A percentile compares a stretch with the other conserved stretches of the same genome.
Conservation (phyloP, 2,329 filamentous ascomycete species). For the Cercospora berteroae region DNA sequence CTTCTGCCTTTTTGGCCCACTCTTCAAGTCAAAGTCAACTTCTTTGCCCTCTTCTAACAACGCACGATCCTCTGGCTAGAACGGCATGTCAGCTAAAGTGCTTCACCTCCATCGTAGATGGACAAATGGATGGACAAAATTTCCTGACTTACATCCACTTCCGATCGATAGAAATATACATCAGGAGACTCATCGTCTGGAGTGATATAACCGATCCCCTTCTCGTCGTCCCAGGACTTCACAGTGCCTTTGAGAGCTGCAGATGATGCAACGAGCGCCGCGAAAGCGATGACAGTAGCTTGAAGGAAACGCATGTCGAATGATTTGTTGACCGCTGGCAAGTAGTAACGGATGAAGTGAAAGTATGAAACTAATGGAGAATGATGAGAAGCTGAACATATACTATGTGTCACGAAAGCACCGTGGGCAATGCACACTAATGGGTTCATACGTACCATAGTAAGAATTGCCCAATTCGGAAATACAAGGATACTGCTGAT, state of each 20-base stretch:
- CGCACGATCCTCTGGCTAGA: not conserved
- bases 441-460: not conserved
- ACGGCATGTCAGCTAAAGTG: not conserved
- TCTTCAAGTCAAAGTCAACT: not conserved
- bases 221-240: not conserved
- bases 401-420: not conserved
- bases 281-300: not conserved
- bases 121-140: not conserved
- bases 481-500: not conserved
- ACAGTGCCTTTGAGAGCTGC: not conserved
- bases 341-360: not conserved
- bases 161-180: not conserved
- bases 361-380: not conserved
- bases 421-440: not conserved
- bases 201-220: not conserved
- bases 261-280: not conserved
- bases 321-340: not conserved
- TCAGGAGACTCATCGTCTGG: not conserved
- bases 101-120: not conserved
- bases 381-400: not conserved
- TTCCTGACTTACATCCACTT: not conserved
- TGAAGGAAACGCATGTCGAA: not conserved
- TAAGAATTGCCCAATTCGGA: not conserved
- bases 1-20: not conserved
- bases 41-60: not conserved